Percentiles rank a stretch among this genome's conserved stretches.
Evolutionary conservation across 1,284 basidiomycete genomes (phyloP).

Genomic region (Malassezia caprae): DNA sequence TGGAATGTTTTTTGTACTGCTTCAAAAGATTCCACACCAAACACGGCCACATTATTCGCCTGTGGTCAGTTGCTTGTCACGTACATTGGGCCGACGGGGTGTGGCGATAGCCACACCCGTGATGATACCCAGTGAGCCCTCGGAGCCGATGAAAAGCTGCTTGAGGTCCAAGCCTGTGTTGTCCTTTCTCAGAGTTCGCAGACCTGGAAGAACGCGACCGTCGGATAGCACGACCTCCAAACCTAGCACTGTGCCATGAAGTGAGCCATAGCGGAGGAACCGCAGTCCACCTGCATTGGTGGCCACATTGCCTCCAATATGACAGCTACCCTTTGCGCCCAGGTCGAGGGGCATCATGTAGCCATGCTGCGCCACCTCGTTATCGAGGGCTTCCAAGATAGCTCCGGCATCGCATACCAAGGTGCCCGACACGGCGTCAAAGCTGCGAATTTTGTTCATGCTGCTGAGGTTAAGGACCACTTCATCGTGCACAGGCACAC

Average conservation of each 20-base stretch:
- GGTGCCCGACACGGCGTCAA: conserved; percentile 63
- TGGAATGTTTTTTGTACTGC: conserved; percentile 54
- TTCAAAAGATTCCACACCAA: conserved; percentile 54
- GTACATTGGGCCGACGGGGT: conserved; percentile 68
- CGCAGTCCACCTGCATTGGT: conserved; percentile 96
- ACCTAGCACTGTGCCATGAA: conserved; percentile 92
- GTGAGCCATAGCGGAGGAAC: conserved; percentile 82
- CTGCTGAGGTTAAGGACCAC: conserved; percentile 72
- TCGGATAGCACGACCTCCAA: conserved; percentile 92
- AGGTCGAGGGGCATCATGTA: conserved; percentile 97
- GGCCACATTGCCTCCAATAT: conserved; percentile 93
- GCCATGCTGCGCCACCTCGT: conserved; percentile 73
- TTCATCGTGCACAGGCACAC: conserved; percentile 82
- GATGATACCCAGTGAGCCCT: conserved; percentile 89
- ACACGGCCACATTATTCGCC: conserved; percentile 54
- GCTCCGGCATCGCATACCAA: conserved; percentile 71
- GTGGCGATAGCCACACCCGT: conserved; percentile 91
- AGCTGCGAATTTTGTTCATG: conserved; percentile 75
- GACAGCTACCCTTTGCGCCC: conserved; percentile 95
- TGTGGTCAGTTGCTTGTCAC: conserved; percentile 15
- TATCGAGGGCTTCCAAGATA: conserved; percentile 80
- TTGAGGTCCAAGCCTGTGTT: conserved; percentile 99
- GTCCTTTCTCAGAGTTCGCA: conserved; percentile 69
- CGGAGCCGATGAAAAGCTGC: conserved; percentile 94
- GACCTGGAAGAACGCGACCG: conserved; percentile 59